Evolutionary conservation across 345 rosid species (phyloP), one percentile per base, ranked within the genome.

Genomic region (Gossypium arboreum): DNA sequence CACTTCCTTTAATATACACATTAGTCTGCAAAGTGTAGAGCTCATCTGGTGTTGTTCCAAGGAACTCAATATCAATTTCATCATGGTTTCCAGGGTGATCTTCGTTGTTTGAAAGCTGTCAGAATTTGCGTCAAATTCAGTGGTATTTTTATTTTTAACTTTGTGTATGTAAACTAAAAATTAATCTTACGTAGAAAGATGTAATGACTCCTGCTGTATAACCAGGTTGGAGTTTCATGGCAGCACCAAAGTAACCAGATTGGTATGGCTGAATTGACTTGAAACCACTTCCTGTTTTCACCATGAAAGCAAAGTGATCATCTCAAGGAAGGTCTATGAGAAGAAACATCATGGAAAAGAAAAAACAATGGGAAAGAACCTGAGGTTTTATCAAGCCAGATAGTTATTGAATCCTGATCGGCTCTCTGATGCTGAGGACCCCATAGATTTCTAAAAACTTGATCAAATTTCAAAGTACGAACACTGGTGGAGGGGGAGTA

Each of bases 121-220:
- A 52, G 50, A 7, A 50, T 27, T 16, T 16, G 17, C 34, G 16
- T 45, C 71, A 50, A 51, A 27, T 27, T 69, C 29, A 11, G 7
- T 27, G 34, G 2, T 7, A 7, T 9, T 9, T 0, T 22, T 13
- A 7, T 9, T 9, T 0, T 11, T 9, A 48, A 48, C 15, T 24
- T 48, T 64, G 52, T 3, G 10, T 27, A 62, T 17, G 0, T 67
- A 16, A 3, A 17, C 11, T 22, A 22, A 5, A 3, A 16, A 44
- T 20, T 27, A 58, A 57, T 72, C 88, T 84, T 74, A 94, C 97
- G 47, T 92, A 94, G 72, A 94, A 78, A 25, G 90, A 91, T 44
- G 98, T 92, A 70, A 86, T 86, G 43, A 94, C 97, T 79, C 98
- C 98, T 9, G 98, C 98, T 29, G 97, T 94, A 75, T 88, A 94